These are phyloP conservation scores for Aspergillus latus DNA, from an alignment of 2,329 filamentous ascomycete species.

Conservation along the genomic window DNA sequence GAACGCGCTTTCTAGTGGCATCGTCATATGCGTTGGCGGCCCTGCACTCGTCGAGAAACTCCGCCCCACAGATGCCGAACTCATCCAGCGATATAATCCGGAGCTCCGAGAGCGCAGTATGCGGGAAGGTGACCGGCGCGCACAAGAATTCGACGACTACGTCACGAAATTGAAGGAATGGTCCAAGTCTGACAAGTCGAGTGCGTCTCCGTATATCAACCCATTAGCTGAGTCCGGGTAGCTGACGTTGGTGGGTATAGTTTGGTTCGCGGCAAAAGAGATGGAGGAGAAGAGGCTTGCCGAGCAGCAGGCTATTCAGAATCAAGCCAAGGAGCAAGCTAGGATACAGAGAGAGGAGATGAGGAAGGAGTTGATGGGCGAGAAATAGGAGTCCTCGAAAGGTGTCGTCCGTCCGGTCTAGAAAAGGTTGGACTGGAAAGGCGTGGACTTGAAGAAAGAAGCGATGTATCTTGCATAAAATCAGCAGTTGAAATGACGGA, in stretches of 20 bases:
- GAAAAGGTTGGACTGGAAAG: neutral
- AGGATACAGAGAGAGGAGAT: conserved; percentile 39
- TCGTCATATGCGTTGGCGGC: conserved; percentile 73
- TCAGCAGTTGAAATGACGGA: neutral
- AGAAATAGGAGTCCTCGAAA: conserved; percentile 26
- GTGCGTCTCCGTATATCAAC: conserved; percentile 49
- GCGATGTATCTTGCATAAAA: neutral
- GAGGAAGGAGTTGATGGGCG: conserved; percentile 40
- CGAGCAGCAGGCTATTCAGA: conserved; percentile 25
- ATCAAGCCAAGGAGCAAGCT: conserved; percentile 33
- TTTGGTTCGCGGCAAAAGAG: conserved; percentile 43
- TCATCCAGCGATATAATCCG: conserved; percentile 87
- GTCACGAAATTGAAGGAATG: conserved; percentile 81
- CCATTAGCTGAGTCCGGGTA: neutral
- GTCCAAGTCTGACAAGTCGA: conserved; percentile 87
- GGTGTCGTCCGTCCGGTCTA: neutral
- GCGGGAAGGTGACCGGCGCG: conserved; percentile 71
- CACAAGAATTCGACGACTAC: conserved; percentile 88
- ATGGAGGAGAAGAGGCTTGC: conserved; percentile 32
- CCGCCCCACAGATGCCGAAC: conserved; percentile 80
- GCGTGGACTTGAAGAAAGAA: neutral
- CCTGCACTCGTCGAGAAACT: conserved; percentile 75
- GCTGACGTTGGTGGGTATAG: conserved; percentile 22
- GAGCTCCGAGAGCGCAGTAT: conserved; percentile 86
- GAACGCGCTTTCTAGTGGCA: conserved; percentile 57